Evolutionary conservation across 2,329 filamentous ascomycete genomes (phyloP).

Genomic region (Aureobasidium pullulans): DNA sequence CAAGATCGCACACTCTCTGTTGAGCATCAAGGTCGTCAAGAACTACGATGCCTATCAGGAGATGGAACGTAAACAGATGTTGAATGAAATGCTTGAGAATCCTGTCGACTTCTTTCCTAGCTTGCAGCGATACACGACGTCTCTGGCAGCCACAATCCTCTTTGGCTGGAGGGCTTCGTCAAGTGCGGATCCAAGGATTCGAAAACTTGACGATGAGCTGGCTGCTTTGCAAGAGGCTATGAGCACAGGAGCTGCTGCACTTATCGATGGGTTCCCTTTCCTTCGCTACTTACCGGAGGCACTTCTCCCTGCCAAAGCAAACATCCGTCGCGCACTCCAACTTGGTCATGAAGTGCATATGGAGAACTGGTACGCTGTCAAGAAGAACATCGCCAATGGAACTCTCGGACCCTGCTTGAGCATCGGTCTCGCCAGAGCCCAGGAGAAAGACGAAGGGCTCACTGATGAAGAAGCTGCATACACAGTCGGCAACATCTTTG

Average conservation of each 20-base stretch:
- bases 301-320: constrained; percentile 16
- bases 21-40: constrained; percentile 39
- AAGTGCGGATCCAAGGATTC: constrained; percentile 36
- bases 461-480: constrained; percentile 26
- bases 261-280: constrained; percentile 42
- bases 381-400: neutral
- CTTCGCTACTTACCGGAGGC: constrained; percentile 39
- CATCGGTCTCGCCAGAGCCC: constrained; percentile 20
- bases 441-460: constrained; percentile 21
- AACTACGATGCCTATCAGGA: constrained; percentile 49
- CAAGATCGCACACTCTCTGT: constrained; percentile 38
- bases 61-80: constrained; percentile 50
- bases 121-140: constrained; percentile 42
- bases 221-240: constrained; percentile 36
- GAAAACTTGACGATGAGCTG: constrained; percentile 38
- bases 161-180: constrained; percentile 36
- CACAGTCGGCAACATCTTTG: constrained; percentile 27
- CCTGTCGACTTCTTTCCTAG: constrained; percentile 39
- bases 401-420: neutral
- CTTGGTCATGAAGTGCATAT: neutral
- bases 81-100: constrained; percentile 39
- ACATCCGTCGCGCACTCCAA: constrained; percentile 7
- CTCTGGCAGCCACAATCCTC: constrained; percentile 43
- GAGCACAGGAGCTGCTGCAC: constrained; percentile 34
- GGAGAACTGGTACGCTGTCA: neutral